Base-by-base conservation (phyloP, 139 green algal genomes). In the Helicosporidium sp. region DNA sequence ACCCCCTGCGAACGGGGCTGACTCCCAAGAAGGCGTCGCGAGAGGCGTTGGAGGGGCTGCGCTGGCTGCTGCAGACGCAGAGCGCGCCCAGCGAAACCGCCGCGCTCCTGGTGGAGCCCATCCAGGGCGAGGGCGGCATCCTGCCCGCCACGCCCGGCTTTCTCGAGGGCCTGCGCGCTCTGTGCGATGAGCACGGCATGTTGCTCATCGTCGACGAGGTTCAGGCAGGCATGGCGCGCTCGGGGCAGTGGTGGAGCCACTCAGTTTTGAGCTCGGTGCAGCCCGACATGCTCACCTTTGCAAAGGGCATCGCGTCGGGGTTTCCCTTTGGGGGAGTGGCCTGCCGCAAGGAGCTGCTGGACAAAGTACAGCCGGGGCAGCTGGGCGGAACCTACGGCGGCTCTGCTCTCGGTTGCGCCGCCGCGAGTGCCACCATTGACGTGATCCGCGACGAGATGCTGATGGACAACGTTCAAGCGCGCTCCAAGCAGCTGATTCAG, bases 161-260 rank as follows among this genome's bases (percentile, higher is more conserved):
- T 62, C 46, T 92, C 41, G 16, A 24, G 6, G 41, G 19, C 3
- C 62, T 87, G 40, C 49, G 80, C 3, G 26, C 46, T 57, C 54
- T 86, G 35, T 78, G 65, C 25, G 62, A 77, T 57, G 29, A 77
- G 51, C 70, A 89, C 49, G 69, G 64, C 44, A 83, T 91, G 18
- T 46, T 92, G 48, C 66, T 92, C 18, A 87, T 91, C 39, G 64
- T 75, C 13, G 80, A 91, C 48, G 80, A 91, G 72, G 79, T 89
- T 26, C 80, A 89, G 43, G 43, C 75, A 4, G 82, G 80, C 33
- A 66, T 74, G 15, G 79, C 47, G 3, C 66, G 80, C 26, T 84
- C 75, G 0, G 80, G 77, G 43, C 68, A 34, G 26, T 91, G 78
- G 81, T 89, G 80, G 79, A 75, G 64, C 26, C 78, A 86, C 60